Conservation (phyloP, 2,329 filamentous ascomycete genomes). For the Pseudopyrenochaeta lycopersici region DNA sequence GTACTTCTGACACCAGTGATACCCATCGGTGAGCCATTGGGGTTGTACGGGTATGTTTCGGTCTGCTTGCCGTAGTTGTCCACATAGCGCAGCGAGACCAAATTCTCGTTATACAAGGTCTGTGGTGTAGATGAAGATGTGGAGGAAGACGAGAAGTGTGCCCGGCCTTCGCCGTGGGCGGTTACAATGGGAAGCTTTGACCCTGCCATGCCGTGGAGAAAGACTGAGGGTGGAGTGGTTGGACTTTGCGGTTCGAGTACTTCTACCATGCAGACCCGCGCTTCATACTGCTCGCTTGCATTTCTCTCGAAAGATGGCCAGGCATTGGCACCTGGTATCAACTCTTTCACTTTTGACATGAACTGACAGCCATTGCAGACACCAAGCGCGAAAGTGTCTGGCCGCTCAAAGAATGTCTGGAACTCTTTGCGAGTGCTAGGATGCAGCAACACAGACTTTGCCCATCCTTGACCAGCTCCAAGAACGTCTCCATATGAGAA, state of each 20-base stretch:
- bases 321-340: slow-evolving; percentile 82
- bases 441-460: slow-evolving; percentile 90
- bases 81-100: slow-evolving; percentile 83
- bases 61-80: slow-evolving; percentile 82
- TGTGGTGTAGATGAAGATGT: slow-evolving; percentile 55
- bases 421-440: slow-evolving; percentile 79
- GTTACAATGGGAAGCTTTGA: slow-evolving; percentile 85
- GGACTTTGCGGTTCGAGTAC: slow-evolving; percentile 67
- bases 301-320: slow-evolving; percentile 93
- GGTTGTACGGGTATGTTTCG: slow-evolving; percentile 87
- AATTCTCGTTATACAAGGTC: slow-evolving; percentile 68
- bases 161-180: slow-evolving; percentile 90
- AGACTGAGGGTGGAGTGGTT: slow-evolving; percentile 69
- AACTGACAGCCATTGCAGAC: slow-evolving; percentile 99
- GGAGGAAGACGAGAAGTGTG: slow-evolving; percentile 56
- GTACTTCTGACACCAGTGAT: slow-evolving; percentile 81
- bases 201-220: slow-evolving; percentile 87
- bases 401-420: slow-evolving; percentile 82
- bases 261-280: slow-evolving; percentile 83
- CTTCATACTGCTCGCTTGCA: slow-evolving; percentile 88
- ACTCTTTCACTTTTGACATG: slow-evolving; percentile 79
- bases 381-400: slow-evolving; percentile 90
- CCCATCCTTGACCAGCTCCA: slow-evolving; percentile 96
- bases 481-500: slow-evolving; percentile 95
- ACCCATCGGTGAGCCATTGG: slow-evolving; percentile 83